Evolutionary conservation across 495 filamentous ascomycete genomes (phyloP), one percentile per base, ranked within the genome.

Genomic region (Durotheca rogersii): DNA sequence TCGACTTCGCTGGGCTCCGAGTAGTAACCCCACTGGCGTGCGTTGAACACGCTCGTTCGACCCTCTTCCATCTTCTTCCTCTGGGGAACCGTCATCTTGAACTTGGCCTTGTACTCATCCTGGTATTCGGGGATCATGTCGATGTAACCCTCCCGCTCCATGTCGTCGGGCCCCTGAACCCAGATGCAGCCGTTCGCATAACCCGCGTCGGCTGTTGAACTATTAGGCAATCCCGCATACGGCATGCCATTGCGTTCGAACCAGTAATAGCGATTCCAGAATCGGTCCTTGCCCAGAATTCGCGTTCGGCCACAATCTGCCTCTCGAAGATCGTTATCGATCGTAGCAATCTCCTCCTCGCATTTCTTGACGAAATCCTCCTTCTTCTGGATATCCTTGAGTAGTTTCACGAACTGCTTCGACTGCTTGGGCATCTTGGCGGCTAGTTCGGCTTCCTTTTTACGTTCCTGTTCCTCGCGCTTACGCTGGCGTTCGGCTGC

Each of bases 221-320:
- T 93, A 52, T 80, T 76, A 0, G 90, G 92, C 48, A 96, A 73
- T 1, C 94, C 94, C 36, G 75, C 89, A 64, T 89, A 96, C 1
- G 93, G 94, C 93, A 97, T 96, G 19, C 90, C 93, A 62, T 97
- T 98, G 29, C 91, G 86, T 69, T 98, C 93, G 65, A 96, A 95
- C 92, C 92, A 98, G 76, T 90, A 96, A 65, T 97, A 98, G 15
- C 90, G 87, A 63, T 97, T 98, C 82, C 89, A 95, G 74, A 95
- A 98, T 17, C 93, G 81, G 65, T 98, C 93, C 53, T 89, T 88
- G 34, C 93, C 93, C 7, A 98, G 77, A 41, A 89, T 82, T 46
- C 86, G 83, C 10, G 90, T 96, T 40, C 93, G 86, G 30, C 89
- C 87, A 61, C 92, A 95, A 64, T 96, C 89, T 32, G 89, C 86